Conservation (phyloP, 2,329 filamentous ascomycete genomes). For the Neofusicoccum ribis region DNA sequence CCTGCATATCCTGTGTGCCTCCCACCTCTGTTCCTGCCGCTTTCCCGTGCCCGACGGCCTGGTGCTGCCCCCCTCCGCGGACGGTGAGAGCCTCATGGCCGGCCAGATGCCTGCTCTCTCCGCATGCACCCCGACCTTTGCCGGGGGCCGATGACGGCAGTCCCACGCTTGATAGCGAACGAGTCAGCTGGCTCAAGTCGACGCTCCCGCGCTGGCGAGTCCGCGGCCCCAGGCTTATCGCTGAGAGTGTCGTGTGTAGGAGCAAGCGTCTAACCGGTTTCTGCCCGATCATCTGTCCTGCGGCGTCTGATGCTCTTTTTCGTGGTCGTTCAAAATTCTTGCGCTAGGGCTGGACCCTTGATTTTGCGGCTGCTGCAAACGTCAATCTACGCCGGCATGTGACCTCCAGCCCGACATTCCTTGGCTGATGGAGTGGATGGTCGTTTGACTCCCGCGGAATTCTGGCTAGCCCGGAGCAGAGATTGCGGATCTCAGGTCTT, state of each 20-base stretch:
- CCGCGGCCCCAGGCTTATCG: neutral
- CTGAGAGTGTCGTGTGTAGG: neutral
- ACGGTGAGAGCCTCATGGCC: neutral
- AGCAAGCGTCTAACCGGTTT: neutral
- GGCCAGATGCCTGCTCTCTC: no score
- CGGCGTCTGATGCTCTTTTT: neutral
- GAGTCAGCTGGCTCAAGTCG: neutral
- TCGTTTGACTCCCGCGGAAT: no score
- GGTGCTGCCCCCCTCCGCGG: neutral
- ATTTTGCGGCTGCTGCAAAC: neutral
- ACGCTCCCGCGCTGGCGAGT: neutral
- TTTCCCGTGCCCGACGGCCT: neutral
- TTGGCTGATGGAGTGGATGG: no score
- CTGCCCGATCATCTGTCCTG: slow-evolving; percentile 7
- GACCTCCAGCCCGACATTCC: neutral
- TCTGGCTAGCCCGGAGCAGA: no score
- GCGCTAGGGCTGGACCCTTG: neutral
- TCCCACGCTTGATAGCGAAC: neutral
- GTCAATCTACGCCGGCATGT: neutral
- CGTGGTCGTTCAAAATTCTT: neutral
- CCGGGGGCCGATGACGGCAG: neutral
- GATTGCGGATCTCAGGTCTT: no score
- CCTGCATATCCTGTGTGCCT: slow-evolving; percentile 4
- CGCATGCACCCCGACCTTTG: neutral
- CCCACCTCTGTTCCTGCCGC: slow-evolving; percentile 8